Evolutionary conservation across 139 green algal species (phyloP).

Genomic region (Picochlorum sp.): DNA sequence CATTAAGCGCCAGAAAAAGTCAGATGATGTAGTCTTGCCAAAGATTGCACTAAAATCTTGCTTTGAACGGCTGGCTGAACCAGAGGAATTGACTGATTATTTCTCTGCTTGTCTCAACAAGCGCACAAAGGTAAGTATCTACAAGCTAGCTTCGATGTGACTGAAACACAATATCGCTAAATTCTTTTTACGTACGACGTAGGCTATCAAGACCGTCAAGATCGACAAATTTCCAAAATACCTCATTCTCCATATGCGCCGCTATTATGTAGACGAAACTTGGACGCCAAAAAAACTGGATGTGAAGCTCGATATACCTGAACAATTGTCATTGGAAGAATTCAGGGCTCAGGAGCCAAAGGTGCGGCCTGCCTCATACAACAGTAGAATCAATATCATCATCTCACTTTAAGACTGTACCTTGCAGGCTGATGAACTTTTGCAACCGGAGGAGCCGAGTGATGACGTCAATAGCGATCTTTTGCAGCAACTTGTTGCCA

Average conservation of each 20-base stretch:
- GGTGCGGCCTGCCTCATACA: not conserved
- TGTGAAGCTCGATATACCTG: conserved; percentile 74
- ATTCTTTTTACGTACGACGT: not conserved
- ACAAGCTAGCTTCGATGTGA: not conserved
- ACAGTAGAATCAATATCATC: not conserved
- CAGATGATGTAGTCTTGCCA: conserved; percentile 50
- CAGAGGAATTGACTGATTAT: conserved; percentile 72
- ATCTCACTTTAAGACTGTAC: not conserved
- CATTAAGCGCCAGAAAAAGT: conserved; percentile 57
- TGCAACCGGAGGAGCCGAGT: conserved; percentile 58
- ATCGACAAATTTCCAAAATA: conserved; percentile 83
- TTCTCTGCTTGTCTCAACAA: conserved; percentile 52
- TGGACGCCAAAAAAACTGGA: conserved; percentile 88
- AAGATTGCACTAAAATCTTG: conserved; percentile 81
- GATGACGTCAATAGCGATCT: conserved; percentile 19
- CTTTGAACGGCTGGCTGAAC: conserved; percentile 53
- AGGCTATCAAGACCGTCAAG: conserved; percentile 41
- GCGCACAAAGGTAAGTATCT: conserved; percentile 16
- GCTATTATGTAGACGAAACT: conserved; percentile 65
- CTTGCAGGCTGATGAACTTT: conserved; percentile 57
- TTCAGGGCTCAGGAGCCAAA: conserved; percentile 48
- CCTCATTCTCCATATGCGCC: conserved; percentile 74
- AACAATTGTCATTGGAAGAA: conserved; percentile 66
- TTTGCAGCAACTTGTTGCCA: conserved; percentile 55
- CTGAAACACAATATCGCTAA: not conserved